A percentile compares a stretch with the other conserved stretches of the same genome.
Conservation (phyloP, 495 filamentous ascomycete species). For the Mycothermus thermophilus region DNA sequence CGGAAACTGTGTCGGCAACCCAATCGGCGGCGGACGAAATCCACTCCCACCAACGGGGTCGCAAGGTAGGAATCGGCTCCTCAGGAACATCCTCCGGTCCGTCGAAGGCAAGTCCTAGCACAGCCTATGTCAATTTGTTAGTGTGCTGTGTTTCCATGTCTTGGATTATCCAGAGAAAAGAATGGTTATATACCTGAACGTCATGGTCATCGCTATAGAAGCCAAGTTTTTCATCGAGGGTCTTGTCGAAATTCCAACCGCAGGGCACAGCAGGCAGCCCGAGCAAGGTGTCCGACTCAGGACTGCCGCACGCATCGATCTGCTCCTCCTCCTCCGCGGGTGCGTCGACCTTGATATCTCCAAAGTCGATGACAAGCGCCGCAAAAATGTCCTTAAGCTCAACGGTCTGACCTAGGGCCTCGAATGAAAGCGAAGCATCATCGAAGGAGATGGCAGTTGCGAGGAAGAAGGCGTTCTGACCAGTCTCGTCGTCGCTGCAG, state of each 20-base stretch:
- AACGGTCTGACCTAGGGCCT: slow-evolving; percentile 1
- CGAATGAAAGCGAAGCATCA: background rate
- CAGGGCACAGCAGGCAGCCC: slow-evolving; percentile 9
- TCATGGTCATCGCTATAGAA: slow-evolving; percentile 5
- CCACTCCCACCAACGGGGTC: too few species aligned
- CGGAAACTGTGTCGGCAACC: background rate
- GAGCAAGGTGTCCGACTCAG: slow-evolving; percentile 1
- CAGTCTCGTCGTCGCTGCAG: slow-evolving; percentile 6
- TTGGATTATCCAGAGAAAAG: too few species aligned
- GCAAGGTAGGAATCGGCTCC: too few species aligned
- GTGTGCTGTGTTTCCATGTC: too few species aligned
- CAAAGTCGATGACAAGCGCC: slow-evolving; percentile 7
- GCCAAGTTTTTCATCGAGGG: slow-evolving; percentile 8
- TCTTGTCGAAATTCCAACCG: slow-evolving; percentile 6
- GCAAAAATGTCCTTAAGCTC: slow-evolving; percentile 7
- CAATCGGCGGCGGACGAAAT: background rate
- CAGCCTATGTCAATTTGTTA: too few species aligned
- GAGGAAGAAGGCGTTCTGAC: slow-evolving; percentile 10
- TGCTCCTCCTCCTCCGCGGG: background rate
- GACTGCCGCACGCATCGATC: slow-evolving; percentile 2
- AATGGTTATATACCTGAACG: too few species aligned
- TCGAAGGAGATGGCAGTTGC: slow-evolving; percentile 4
- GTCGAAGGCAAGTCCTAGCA: too few species aligned
- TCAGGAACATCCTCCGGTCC: too few species aligned
- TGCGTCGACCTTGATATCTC: background rate